A percentile compares a stretch with the other conserved stretches of the same genome.
These are phyloP conservation scores for Backusella sp. DNA, from an alignment of 192 early-diverging fungal species.

Conservation along the genomic window DNA sequence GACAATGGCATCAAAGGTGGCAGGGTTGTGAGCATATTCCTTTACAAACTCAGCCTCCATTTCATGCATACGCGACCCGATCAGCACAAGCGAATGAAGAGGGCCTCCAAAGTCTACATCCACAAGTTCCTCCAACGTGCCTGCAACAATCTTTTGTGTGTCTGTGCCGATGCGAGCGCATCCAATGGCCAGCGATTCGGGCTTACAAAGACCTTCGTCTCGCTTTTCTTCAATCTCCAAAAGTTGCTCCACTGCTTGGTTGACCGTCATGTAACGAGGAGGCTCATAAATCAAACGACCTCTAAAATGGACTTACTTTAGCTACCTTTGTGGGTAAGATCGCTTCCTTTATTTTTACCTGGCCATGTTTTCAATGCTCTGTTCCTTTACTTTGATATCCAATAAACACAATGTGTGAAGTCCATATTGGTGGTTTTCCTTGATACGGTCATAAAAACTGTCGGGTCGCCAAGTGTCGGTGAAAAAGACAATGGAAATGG, in stretches of 20 bases:
- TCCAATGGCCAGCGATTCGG: constrained; percentile 85
- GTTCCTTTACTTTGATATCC: constrained; percentile 99
- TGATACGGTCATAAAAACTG: constrained; percentile 93
- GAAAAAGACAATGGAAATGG: constrained; percentile 98
- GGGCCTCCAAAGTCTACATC: constrained; percentile 90
- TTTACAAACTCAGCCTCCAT: constrained; percentile 89
- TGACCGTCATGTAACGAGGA: constrained; percentile 96
- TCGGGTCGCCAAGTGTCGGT: constrained; percentile 96
- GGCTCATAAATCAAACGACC: constrained; percentile 95
- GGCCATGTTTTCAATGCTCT: constrained; percentile 93
- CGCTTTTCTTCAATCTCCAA: constrained; percentile 89
- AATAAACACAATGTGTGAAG: constrained; percentile 95
- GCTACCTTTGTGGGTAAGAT: too few relatives aligned
- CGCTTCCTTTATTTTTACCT: too few relatives aligned
- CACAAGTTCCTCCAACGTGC: constrained; percentile 83
- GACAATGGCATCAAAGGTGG: constrained; percentile 61
- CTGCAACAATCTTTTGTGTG: constrained; percentile 80
- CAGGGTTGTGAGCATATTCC: constrained; percentile 70
- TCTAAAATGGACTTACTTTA: constrained; percentile 13
- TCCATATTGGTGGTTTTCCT: constrained; percentile 78
- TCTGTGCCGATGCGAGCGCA: constrained; percentile 86
- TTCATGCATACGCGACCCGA: constrained; percentile 87
- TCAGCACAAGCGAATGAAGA: constrained; percentile 90
- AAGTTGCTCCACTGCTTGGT: constrained; percentile 89
- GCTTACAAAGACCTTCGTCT: constrained; percentile 68